phyloP scores from a whole-genome alignment of 2,329 filamentous ascomycete genomes.

The Cytospora chrysosperma region DNA sequence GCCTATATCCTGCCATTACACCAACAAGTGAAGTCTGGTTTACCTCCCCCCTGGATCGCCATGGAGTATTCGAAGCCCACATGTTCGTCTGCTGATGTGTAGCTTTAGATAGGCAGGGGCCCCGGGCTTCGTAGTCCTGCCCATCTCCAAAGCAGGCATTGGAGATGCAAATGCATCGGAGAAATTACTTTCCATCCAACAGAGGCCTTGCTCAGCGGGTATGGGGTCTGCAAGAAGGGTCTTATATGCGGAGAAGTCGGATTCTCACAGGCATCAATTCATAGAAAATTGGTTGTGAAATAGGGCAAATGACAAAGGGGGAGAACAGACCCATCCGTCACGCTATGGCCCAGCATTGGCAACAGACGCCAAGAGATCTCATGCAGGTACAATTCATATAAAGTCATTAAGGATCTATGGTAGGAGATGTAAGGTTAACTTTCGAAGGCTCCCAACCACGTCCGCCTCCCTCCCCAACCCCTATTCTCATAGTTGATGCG shows the following conservation, averaged over 20 bases:
- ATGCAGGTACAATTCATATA: neutral
- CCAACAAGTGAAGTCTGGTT: too few species aligned
- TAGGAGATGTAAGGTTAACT: neutral
- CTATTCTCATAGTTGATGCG: too few species aligned
- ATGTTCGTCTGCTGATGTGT: too few species aligned
- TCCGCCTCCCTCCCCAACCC: too few species aligned
- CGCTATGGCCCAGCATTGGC: neutral
- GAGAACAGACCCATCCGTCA: neutral
- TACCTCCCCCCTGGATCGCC: too few species aligned
- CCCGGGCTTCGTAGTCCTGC: too few species aligned
- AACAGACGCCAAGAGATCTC: neutral
- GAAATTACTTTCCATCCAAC: neutral
- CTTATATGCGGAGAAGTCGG: neutral
- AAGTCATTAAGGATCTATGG: neutral
- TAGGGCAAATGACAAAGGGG: too few species aligned
- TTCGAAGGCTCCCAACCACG: too few species aligned
- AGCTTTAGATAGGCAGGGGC: too few species aligned
- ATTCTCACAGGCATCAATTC: neutral
- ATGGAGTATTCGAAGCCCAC: too few species aligned
- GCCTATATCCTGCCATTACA: too few species aligned
- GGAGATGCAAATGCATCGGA: neutral
- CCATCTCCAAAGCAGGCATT: neutral
- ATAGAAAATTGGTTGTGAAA: neutral
- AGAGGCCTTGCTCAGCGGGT: neutral
- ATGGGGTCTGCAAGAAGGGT: neutral